Percentiles rank a stretch among this genome's conserved stretches.
phyloP scores from a whole-genome alignment of 345 rosid genomes.

The Moricandia moricandioides region DNA sequence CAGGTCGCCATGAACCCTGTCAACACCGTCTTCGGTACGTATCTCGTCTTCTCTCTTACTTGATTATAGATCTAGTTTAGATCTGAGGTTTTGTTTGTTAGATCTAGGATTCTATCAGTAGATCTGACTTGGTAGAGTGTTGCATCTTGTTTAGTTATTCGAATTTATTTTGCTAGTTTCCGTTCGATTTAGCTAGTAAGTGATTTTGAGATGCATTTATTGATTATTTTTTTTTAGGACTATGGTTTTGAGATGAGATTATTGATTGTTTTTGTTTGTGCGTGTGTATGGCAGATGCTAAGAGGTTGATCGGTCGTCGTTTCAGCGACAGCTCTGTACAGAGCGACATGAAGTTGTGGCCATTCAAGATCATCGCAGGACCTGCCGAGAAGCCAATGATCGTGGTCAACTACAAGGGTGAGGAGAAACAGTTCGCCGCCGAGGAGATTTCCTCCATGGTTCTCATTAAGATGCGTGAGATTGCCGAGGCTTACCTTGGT shows the following conservation, averaged over 20 bases:
- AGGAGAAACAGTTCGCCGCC: conserved; percentile 66
- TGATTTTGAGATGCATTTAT: neutral
- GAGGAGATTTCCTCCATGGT: conserved; percentile 82
- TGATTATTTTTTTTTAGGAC: too few relatives aligned
- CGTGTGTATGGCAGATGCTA: conserved; percentile 47
- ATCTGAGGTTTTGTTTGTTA: conserved; percentile 5
- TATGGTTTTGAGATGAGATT: neutral
- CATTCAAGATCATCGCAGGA: conserved; percentile 67
- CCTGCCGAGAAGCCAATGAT: conserved; percentile 79
- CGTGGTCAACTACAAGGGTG: conserved; percentile 61
- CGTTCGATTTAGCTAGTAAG: neutral
- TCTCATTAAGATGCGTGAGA: conserved; percentile 78
- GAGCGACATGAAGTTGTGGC: conserved; percentile 71
- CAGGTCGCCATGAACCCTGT: conserved; percentile 80
- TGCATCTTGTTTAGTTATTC: neutral
- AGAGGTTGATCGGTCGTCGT: conserved; percentile 74
- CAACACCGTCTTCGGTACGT: conserved; percentile 69
- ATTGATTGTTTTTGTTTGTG: neutral
- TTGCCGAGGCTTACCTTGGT: conserved; percentile 80
- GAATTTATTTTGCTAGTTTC: neutral
- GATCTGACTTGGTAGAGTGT: neutral
- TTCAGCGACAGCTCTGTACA: conserved; percentile 61
- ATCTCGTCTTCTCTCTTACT: neutral
- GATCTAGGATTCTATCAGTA: neutral
- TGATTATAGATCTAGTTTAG: conserved; percentile 23